A percentile compares a stretch with the other conserved stretches of the same genome.
phyloP scores from a whole-genome alignment of 2,329 filamentous ascomycete genomes.

The Septoria petroselini region DNA sequence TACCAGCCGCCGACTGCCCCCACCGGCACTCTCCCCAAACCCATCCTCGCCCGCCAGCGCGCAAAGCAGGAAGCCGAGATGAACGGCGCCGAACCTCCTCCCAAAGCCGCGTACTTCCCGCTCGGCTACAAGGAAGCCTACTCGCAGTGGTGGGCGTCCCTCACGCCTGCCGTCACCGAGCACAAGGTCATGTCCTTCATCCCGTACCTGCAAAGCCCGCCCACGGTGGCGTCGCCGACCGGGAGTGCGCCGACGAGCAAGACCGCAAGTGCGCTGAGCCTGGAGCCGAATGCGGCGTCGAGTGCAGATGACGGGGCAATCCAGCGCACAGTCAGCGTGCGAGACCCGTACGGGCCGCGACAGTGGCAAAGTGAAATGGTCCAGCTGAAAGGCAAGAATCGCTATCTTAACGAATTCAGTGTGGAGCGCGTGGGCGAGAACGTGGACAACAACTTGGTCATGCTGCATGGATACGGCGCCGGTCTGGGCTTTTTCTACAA shows the following conservation, averaged over 20 bases:
- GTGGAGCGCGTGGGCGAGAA: slow-evolving; percentile 78
- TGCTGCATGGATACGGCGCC: slow-evolving; percentile 95
- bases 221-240: slow-evolving; percentile 61
- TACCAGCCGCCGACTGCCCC: slow-evolving; percentile 16
- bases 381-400: slow-evolving; percentile 75
- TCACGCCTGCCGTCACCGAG: slow-evolving; percentile 81
- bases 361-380: slow-evolving; percentile 86
- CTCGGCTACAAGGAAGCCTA: slow-evolving; percentile 88
- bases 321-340: slow-evolving; percentile 43
- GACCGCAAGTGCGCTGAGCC: slow-evolving; percentile 41
- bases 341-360: slow-evolving; percentile 79
- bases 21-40: slow-evolving; percentile 16
- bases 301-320: slow-evolving; percentile 42
- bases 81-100: slow-evolving; percentile 15
- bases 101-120: slow-evolving; percentile 59
- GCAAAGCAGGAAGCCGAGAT: slow-evolving; percentile 30
- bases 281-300: slow-evolving; percentile 37
- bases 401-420: slow-evolving; percentile 88
- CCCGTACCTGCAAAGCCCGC: slow-evolving; percentile 73
- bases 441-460: slow-evolving; percentile 81
- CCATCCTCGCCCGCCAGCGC: slow-evolving; percentile 36
- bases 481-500: slow-evolving; percentile 98
- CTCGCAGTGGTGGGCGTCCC: slow-evolving; percentile 87
- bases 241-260: slow-evolving; percentile 51
- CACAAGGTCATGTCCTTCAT: slow-evolving; percentile 83